Evolutionary conservation across 345 rosid genomes (phyloP), one percentile per base, ranked within the genome.

Genomic region (Ceriops decandra): DNA sequence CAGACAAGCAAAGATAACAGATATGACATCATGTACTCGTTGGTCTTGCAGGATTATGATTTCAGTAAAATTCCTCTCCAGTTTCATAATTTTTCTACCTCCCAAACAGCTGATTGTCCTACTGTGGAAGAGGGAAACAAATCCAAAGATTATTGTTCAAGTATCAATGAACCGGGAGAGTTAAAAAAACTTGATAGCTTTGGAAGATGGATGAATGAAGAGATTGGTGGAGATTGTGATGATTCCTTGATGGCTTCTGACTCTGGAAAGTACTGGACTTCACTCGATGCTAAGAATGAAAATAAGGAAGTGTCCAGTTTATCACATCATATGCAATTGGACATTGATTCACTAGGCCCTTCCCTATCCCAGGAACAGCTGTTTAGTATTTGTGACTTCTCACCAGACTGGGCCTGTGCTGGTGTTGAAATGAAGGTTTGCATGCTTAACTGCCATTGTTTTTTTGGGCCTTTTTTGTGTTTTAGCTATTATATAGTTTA

Each of bases 101-200:
- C 76, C 61, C 76, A 69, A 60, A 62, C 32, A 47, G 60, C 56
- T 26, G 76, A 64, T 67, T 74, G 76, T 76, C 78, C 79, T 64
- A 71, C 73, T 71, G 49, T 33, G 31, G 81, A 86, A 80, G 51
- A 52, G 65, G 83, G 75, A 72, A 76, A 69, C 69, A 77, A 74
- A 65, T 67, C 79, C 51, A 80, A 76, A 66, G 74, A 66, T 76
- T 31, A 60, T 52, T 62, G 59, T 73, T 59, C 64, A 54, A 70
- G 77, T 71, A 67, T 74, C 66, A 79, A 69, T 71, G 84, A 80
- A 77, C 71, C 57, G 20, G 88, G 84, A 66, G 83, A 83, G 76
- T 80, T 93, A 64, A 88, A 86, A 74, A 87, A 89, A 72, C 87
- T 86, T 60, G 97, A 93, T 76, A 90, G 93, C 76, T 93, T 93